Evolutionary conservation across 441 rosid genomes (phyloP).

Genomic region (Bocquillonia castaneifolia): DNA sequence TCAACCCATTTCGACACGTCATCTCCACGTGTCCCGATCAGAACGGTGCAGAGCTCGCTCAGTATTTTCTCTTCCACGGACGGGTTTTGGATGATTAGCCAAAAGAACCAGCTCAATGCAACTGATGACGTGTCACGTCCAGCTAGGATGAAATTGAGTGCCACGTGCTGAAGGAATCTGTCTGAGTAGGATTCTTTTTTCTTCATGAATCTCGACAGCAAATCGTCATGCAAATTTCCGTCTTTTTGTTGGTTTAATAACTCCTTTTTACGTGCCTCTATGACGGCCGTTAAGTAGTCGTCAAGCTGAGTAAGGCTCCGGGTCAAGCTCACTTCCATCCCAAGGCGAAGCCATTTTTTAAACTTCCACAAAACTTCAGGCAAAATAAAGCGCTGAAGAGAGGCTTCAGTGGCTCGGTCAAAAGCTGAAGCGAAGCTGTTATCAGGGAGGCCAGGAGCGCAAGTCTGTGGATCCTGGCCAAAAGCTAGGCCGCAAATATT

Average conservation of each 20-base stretch:
- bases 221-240: conserved; percentile 62
- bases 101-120: conserved; percentile 90
- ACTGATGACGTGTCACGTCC: conserved; percentile 98
- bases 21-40: conserved; percentile 63
- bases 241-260: conserved; percentile 41
- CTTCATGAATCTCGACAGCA: conserved; percentile 81
- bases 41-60: conserved; percentile 49
- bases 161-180: conserved; percentile 74
- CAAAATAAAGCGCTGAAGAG: conserved; percentile 81
- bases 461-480: conserved; percentile 87
- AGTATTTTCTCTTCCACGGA: conserved; percentile 64
- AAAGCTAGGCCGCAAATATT: conserved; percentile 92
- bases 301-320: conserved; percentile 69
- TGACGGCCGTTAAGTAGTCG: conserved; percentile 59
- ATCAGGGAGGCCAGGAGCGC: conserved; percentile 67
- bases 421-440: conserved; percentile 77
- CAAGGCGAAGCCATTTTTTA: conserved; percentile 70
- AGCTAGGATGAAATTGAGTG: conserved; percentile 89
- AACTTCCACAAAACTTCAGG: conserved; percentile 84
- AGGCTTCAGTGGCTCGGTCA: conserved; percentile 90
- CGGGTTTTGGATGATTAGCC: conserved; percentile 60
- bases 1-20: conserved; percentile 55
- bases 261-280: conserved; percentile 66
- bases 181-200: conserved; percentile 81
- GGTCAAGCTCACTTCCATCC: conserved; percentile 77